Conservation (phyloP, 768 basidiomycete species). For the Boletus rubescentipes region DNA sequence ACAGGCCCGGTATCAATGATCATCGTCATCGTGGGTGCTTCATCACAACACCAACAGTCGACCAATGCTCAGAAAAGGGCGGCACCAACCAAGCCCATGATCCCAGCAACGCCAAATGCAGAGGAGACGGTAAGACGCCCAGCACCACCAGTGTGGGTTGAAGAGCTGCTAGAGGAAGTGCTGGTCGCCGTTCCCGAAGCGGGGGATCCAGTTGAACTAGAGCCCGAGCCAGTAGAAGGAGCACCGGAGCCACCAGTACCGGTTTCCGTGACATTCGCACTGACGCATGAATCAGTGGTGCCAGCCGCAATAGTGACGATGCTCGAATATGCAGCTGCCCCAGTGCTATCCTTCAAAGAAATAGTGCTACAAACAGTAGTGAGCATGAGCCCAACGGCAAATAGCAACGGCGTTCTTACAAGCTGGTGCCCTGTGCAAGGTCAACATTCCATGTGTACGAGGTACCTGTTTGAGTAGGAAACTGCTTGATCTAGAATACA, state of each 20-base stretch:
- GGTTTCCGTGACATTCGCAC: constrained; percentile 16
- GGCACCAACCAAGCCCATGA: constrained; percentile 53
- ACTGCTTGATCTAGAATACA: constrained; percentile 49
- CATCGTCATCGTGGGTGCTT: constrained; percentile 6
- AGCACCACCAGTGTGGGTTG: constrained; percentile 33
- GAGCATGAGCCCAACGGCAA: neutral
- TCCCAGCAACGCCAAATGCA: constrained; percentile 44
- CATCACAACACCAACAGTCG: constrained; percentile 1
- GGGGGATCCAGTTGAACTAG: neutral
- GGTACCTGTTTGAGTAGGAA: constrained; percentile 44
- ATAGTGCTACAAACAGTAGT: constrained; percentile 43
- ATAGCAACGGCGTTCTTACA: constrained; percentile 36
- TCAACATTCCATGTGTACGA: constrained; percentile 57
- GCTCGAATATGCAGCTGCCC: constrained; percentile 51
- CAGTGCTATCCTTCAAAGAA: constrained; percentile 57
- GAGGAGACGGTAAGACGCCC: constrained; percentile 30
- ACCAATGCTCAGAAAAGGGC: constrained; percentile 40
- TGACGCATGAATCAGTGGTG: constrained; percentile 32
- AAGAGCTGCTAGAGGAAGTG: constrained; percentile 24
- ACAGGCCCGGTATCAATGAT: constrained; percentile 9
- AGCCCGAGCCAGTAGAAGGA: constrained; percentile 4
- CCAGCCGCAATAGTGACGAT: constrained; percentile 44
- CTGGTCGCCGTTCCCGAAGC: constrained; percentile 11
- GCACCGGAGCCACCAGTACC: constrained; percentile 2
- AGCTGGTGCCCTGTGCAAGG: constrained; percentile 39